Percentiles rank a stretch among this genome's conserved stretches.
These are phyloP conservation scores for Venturia aucupariae DNA, from an alignment of 2,329 filamentous ascomycete species.

Conservation along the genomic window DNA sequence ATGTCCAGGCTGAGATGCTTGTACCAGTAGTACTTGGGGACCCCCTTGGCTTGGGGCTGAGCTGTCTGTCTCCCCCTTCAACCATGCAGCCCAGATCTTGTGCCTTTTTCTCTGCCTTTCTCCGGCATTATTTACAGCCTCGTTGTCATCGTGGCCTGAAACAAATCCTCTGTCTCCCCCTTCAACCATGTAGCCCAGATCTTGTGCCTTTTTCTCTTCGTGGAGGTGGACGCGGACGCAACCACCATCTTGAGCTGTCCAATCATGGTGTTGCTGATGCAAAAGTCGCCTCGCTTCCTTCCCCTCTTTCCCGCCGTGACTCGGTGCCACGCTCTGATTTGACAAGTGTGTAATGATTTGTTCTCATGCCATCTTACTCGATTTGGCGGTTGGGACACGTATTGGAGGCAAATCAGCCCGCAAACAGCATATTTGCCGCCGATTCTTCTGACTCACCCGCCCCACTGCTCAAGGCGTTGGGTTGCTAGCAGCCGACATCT, in stretches of 20 bases:
- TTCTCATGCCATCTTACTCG: background rate
- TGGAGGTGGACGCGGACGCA: background rate
- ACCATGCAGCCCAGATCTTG: too few relatives aligned
- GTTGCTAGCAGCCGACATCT: background rate
- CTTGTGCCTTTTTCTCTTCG: background rate
- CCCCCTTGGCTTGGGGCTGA: too few relatives aligned
- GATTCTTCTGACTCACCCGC: slow-evolving; percentile 4
- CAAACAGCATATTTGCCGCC: background rate
- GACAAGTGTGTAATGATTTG: background rate
- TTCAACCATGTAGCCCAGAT: too few relatives aligned
- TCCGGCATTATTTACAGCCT: too few relatives aligned
- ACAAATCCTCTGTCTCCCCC: too few relatives aligned
- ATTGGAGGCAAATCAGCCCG: background rate
- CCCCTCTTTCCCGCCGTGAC: background rate
- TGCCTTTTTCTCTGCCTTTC: too few relatives aligned
- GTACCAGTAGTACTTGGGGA: too few relatives aligned
- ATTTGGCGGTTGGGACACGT: background rate
- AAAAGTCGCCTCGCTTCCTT: background rate
- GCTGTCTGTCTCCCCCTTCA: too few relatives aligned
- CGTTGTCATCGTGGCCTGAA: too few relatives aligned
- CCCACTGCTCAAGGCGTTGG: background rate
- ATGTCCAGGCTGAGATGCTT: too few relatives aligned
- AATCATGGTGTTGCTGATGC: slow-evolving; percentile 1
- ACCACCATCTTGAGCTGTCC: background rate
- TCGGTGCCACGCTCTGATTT: background rate